These are phyloP conservation scores for Lecanosticta acicola DNA, from an alignment of 2,329 filamentous ascomycete genomes.

Conservation along the genomic window DNA sequence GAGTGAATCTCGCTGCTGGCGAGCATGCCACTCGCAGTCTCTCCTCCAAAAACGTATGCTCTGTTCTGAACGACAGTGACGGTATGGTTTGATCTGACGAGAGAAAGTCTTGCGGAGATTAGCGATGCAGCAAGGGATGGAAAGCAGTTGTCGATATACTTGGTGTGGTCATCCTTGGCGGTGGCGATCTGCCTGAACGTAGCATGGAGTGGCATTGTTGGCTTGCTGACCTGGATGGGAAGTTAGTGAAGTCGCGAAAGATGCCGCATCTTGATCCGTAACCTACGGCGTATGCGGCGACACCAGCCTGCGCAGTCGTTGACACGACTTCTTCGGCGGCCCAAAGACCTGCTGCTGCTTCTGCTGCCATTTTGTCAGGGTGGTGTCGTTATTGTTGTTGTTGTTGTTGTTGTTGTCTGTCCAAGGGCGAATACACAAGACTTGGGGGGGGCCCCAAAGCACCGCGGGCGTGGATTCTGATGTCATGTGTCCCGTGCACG, in stretches of 20 bases:
- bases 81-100: slow-evolving; percentile 35
- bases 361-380: slow-evolving; percentile 21
- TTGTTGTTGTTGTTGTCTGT: background rate
- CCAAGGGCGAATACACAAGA: too few species aligned
- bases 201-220: slow-evolving; percentile 40
- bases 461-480: too few species aligned
- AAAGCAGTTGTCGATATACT: slow-evolving; percentile 8
- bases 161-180: slow-evolving; percentile 31
- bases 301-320: slow-evolving; percentile 35
- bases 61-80: slow-evolving; percentile 38
- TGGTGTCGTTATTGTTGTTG: background rate
- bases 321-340: slow-evolving; percentile 39
- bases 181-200: slow-evolving; percentile 38
- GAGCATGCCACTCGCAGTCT: slow-evolving; percentile 32
- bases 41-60: slow-evolving; percentile 43
- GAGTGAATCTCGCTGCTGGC: slow-evolving; percentile 41
- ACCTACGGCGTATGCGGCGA: slow-evolving; percentile 37
- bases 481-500: too few species aligned
- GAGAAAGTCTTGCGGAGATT: slow-evolving; percentile 22
- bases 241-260: too few species aligned
- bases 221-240: slow-evolving; percentile 32
- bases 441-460: too few species aligned
- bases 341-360: slow-evolving; percentile 36
- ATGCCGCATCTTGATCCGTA: too few species aligned
- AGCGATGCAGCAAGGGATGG: background rate